Percentiles rank a stretch among this genome's conserved stretches.
Evolutionary conservation across 306 rosid genomes (phyloP).

Genomic region (Begonia loranthoides): DNA sequence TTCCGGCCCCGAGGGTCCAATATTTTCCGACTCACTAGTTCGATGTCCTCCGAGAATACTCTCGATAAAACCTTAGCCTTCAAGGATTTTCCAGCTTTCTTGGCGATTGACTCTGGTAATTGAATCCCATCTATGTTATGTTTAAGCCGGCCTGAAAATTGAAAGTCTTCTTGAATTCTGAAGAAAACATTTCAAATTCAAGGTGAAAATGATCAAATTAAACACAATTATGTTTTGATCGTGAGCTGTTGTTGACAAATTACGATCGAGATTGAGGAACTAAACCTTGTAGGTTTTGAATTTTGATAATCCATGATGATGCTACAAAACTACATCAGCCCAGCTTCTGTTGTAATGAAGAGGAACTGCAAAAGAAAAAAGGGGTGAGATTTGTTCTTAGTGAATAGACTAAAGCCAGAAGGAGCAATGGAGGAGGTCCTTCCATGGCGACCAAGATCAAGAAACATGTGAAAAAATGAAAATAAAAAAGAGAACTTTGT

Average conservation of each 20-base stretch:
- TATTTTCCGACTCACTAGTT: conserved; percentile 24
- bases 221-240: not conserved
- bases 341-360: conserved; percentile 14
- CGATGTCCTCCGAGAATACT: conserved; percentile 45
- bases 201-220: not conserved
- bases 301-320: conserved; percentile 47
- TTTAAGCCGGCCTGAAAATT: conserved; percentile 17
- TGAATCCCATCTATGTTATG: conserved; percentile 21
- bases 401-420: conserved; percentile 25
- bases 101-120: conserved; percentile 10
- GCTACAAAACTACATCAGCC: conserved; percentile 8
- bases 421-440: conserved; percentile 8
- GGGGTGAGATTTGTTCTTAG: conserved; percentile 5
- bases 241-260: no score
- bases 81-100: conserved; percentile 16
- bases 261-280: conserved; percentile 6
- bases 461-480: conserved; percentile 28
- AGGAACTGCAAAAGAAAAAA: conserved; percentile 1
- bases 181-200: not conserved
- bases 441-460: conserved; percentile 13
- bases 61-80: conserved; percentile 31
- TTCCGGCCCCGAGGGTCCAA: conserved; percentile 33
- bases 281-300: conserved; percentile 55
- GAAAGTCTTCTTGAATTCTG: conserved; percentile 30
- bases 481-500: conserved; percentile 13